Base-by-base conservation (phyloP, 2,329 filamentous ascomycete genomes). In the Periconia sp. region DNA sequence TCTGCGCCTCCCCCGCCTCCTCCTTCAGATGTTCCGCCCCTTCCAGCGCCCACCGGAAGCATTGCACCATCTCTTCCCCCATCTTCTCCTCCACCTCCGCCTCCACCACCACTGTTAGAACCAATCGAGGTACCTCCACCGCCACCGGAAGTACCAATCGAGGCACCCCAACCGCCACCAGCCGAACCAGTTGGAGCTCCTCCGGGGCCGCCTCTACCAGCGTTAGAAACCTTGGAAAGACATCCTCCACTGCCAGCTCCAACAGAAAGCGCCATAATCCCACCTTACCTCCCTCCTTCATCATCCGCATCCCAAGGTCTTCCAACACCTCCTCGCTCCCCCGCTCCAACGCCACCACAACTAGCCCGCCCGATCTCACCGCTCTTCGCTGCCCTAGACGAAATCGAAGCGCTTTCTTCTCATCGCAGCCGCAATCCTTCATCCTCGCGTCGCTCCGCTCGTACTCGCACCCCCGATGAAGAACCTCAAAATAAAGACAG, bases 321-420 rank as follows among this genome's bases (percentile, higher is more conserved):
- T 4, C 59, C 61, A 3, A 61, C 60, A 28, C 57, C 61, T 10
- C 59, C 61, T 7, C 49, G 52, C 9, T 64, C 66, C 5, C 54
- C 52, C 13, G 51, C 59, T 15, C 45, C 53, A 13, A 60, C 64
- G 6, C 62, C 60, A 6, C n/a, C n/a, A n/a, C n/a, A n/a, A n/a
- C n/a, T n/a, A n/a, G 40, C 50, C 17, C 61, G 51, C 13, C 57
- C 58, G 22, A 52, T 61, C 2, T 66, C 66, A 16, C 65, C 65
- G 7, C 53, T 70, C 10, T 69, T 65, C 31, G 62, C 65, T 25
- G 64, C 62, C 3, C 40, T 63, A 13, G 66, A 69, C 38, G 67
- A 70, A 22, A 68, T 68, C 22, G 64, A 68, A 25, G 57, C 57
- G 4, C 37, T 68, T n/a, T 48, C 56, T 26, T 50, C 55, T 13